Evolutionary conservation across 2,329 filamentous ascomycete species (phyloP), one percentile per base, ranked within the genome.

Genomic region (Hymenoscyphus albidus): DNA sequence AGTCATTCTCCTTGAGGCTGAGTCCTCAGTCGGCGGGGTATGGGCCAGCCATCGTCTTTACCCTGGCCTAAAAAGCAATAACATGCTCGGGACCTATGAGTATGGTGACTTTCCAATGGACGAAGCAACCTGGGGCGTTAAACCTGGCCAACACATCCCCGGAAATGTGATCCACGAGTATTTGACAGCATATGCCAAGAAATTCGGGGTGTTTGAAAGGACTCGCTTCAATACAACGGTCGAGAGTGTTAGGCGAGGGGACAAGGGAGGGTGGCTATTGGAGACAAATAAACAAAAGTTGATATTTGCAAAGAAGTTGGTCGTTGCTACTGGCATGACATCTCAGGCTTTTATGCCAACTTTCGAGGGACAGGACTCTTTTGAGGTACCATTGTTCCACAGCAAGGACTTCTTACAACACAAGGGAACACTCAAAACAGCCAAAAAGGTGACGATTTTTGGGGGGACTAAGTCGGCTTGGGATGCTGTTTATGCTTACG

Each of bases 31-130:
- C 5, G 91, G 90, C 0, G 90, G 91, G 3, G 86, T 87, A 16
- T 93, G 90, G 90, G 83, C 86, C 9, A 79, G 85, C 63, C 79
- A 88, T 44, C 82, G 89, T 1, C 76, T 92, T 0, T 89, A 93
- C 73, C 84, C 86, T 0, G 86, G 85, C 1, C 80, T 94, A 59
- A 89, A 87, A 71, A 87, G 85, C 62, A 93, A 94, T 76, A 93
- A 93, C 71, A 82, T 91, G 74, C 75, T 88, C 12, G 89, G 90
- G 2, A 89, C 85, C 0, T 91, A 88, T 69, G 88, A 93, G 74
- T 92, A 85, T 71, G 85, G 86, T 0, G 90, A 92, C 70, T 91
- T 90, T 65, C 88, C 89, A 18, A 89, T 93, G 86, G 80, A 82
- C 64, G 75, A 78, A 7, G 81, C 81, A 22, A 80, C 77, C 0